Evolutionary conservation across 768 basidiomycete species (phyloP), one percentile per base, ranked within the genome.

Genomic region (Panaeolus papilionaceus): DNA sequence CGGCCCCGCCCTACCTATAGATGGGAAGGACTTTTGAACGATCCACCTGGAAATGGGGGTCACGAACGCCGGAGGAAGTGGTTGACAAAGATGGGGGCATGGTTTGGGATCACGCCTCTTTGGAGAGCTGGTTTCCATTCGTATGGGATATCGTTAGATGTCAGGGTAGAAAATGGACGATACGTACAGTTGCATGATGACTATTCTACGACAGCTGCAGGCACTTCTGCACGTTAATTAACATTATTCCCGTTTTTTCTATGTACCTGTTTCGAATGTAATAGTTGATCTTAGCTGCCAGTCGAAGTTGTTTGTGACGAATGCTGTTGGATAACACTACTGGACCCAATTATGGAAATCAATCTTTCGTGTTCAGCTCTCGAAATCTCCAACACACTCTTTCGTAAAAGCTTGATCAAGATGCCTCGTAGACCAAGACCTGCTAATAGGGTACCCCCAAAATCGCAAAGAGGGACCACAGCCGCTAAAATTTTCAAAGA

Each of bases 21-120:
- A 39, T 92, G 91, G 90, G 91, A 92, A 78, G 89, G 86, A 12
- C 83, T 91, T 18, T 78, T 91, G 37, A 83, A 79, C 16, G 90
- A 91, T 74, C 83, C 85, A 16, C 77, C 85, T 8, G 77, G 77
- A 16, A 77, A 74, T 40, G 79, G 79, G 38, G 77, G 74, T 42
- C 72, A 71, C 37, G 75, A 75, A 64, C 73, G 76, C 8, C 79
- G 79, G 16, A 75, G 76, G 45, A 79, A 76, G 58, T 81, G 82
- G 73, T 78, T 86, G 64, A 78, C 86, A 4, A 92, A 89, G 73
- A 69, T 92, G 28, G 84, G 85, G 4, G 88, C 87, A 7, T 92
- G 90, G 91, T 82, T 92, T 69, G 91, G 91, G 0, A 67, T 91
- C 42, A 89, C 86, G 9, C 90, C 90, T 0, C 72, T 85, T 38